Base-by-base conservation (phyloP, 768 basidiomycete genomes). In the Solioccasus polychromus region DNA sequence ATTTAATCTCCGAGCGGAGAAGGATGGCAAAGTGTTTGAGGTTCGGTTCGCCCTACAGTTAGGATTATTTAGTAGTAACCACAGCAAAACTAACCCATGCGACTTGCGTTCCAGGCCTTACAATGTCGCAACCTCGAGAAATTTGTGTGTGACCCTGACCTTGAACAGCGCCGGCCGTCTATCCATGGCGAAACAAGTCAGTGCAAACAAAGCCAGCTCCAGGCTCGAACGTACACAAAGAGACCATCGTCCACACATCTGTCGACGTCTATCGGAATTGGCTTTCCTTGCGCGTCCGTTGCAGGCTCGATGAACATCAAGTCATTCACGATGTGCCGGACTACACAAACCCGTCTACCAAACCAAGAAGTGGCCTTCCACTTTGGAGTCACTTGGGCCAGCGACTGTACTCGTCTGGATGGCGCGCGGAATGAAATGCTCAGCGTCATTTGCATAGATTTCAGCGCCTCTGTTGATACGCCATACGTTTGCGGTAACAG, bases 371-470 rank as follows among this genome's bases (percentile, higher is more conserved):
- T 45, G 38, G 0, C 40, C 62, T 44, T 50, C 61, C 49, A 28
- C 66, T 59, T 44, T 46, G 1, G 37, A 45, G 37, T 39, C 43
- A 8, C 9, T 35, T 8, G 36, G 38, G 1, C 38, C 43, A 2
- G 12, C 14, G 31, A n/a, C 42, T 43, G 5, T 39, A 6, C 7
- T 32, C 38, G 38, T 39, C 43, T 0, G 46, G 48, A 18, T 49
- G 38, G 9, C 48, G 67, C 31, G 68, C 66, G 1, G 75, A 76
- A 5, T 60, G 54, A 77, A 77, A 31, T 67, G 60, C 22, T 57
- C 66, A n/a, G 74, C 71, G 31, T 73, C 69, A 2, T 61, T 39
- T 5, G 79, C 78, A 71, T 76, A 79, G 19, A 74, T 48, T 3
- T 48, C 57, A 17, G 60, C 52, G 4, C 71, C 68, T 11, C 61